Base-by-base conservation (phyloP, 306 rosid genomes). In the Sicyos baderoa region DNA sequence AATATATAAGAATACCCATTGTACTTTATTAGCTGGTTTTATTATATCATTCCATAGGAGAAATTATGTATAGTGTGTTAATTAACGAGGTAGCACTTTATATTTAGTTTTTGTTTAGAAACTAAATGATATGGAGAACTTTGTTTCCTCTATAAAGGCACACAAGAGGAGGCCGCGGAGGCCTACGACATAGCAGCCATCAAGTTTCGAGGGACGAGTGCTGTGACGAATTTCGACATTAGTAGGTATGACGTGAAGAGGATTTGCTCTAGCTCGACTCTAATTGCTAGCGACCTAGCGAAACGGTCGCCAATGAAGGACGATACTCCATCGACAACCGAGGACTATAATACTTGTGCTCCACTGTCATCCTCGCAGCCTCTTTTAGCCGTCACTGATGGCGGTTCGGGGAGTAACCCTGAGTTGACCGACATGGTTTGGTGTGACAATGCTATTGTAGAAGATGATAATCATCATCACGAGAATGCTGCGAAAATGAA, bases 161-260 rank as follows among this genome's bases (percentile, higher is more conserved):
- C 99, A 23, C 99, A 90, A 82, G 99, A 94, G 75, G 97, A 94
- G 80, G 99, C 99, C 12, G 97, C 99, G 11, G 99, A 94, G 84
- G 97, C 99, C 54, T 94, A 94, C 66, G 99, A 94, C 70, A 90
- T 90, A 59, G 99, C 99, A n/a, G 99, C 99, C 8, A 94, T 94
- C 75, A 94, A 94, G 79, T 94, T 94, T 76, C 76, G 99, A 47
- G 99, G 99, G 51, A 94, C 91, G 37, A 86, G 91, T 77, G 99
- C 99, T 3, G 97, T 94, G 77, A 94, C 97, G 54, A 94, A 94
- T 77, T 94, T 94, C 58, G 99, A 90, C 70, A 94, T 90, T 65
- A 86, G 95, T 75, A 76, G 96, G 80, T 94, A 93, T 47, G 99
- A 93, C 52, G 99, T 93, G 76, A 93, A 88, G 84, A 90, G 99